Evolutionary conservation across 2,329 filamentous ascomycete species (phyloP), one percentile per base, ranked within the genome.

Genomic region (Metarhizium sp.): DNA sequence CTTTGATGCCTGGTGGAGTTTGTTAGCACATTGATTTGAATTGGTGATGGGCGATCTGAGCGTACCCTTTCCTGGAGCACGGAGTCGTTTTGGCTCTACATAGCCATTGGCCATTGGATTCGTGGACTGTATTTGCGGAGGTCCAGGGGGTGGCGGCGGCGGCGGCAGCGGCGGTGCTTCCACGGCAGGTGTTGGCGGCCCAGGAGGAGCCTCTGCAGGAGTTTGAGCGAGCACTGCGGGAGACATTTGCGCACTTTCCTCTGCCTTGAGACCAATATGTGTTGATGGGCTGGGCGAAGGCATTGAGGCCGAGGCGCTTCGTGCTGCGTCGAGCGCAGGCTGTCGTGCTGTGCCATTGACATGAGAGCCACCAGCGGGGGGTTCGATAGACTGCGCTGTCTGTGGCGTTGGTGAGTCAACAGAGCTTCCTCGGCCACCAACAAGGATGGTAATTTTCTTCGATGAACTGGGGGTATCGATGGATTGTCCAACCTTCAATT

Each of bases 401-500:
- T 71, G 72, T n/a, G 74, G 74, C 6, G 68, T 70, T 11, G 80
- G 80, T 30, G 81, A 82, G 45, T 75, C 78, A 25, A 73, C 75
- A 56, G 75, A 76, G 62, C 73, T 81, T 52, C 76, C 77, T 62
- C 80, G 80, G 43, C 78, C 80, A 62, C 82, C 84, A 54, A 90
- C 80, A 59, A 85, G 86, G 51, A 90, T 81, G 20, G 85, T 92
- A 55, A 92, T 84, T 67, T 83, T 87, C 68, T 84, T 85, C 8
- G 76, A 69, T 57, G 73, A 69, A 47, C 64, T 62, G 1, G 78
- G 69, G 10, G 74, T 71, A 34, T 80, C 76, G 34, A 69, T 65
- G 29, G 69, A 69, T 47, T 74, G 71, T 5, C 79, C 76, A 65
- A 90, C 79, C 68, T 88, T 92, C 55, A 96, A 77, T 70, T 91